Base-by-base conservation (phyloP, 2,329 filamentous ascomycete species). In the Thyridium curvatum region DNA sequence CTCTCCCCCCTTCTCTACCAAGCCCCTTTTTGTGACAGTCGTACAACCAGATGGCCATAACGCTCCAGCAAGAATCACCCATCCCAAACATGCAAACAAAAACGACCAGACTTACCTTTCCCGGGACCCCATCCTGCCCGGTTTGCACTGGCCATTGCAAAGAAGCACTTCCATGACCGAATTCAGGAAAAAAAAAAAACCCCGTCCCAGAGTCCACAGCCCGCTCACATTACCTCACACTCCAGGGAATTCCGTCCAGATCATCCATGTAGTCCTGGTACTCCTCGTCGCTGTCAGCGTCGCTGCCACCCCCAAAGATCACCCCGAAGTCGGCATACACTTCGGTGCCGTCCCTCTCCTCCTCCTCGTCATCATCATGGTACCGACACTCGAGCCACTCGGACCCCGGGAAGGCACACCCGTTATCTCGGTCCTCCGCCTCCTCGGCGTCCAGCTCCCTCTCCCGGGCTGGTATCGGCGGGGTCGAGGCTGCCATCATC, bases 221-320 rank as follows among this genome's bases (percentile, higher is more conserved):
- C n/a, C 28, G 28, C 9, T 32, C 30, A n/a, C 33, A 49, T 40
- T 43, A 50, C 48, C 58, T 54, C 14, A 51, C 55, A 29, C 56
- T 47, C 55, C 71, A 74, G 7, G 69, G 67, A 43, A 77, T 74
- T 9, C 72, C 72, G 44, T 77, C 73, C 43, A 77, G 51, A 43
- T 75, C 72, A 46, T 77, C 72, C 47, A 77, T 60, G 48, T 71
- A 74, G 47, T 74, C 72, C 49, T 77, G 72, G 39, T 71, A 71
- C 47, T 74, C 72, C 49, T 77, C 72, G 39, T 71, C 71, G 18
- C 65, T 68, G 39, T 69, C 52, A 2, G 12, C 41, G 5, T 41
- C 41, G 5, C 34, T 8, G 7, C 18, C 31, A 8, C 4, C 58
- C 64, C 65, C 65, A 44, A 77, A 76, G 4, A 76, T 59, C 18